These are phyloP conservation scores for Trifolium repens DNA, from an alignment of 306 rosid species.

Conservation along the genomic window DNA sequence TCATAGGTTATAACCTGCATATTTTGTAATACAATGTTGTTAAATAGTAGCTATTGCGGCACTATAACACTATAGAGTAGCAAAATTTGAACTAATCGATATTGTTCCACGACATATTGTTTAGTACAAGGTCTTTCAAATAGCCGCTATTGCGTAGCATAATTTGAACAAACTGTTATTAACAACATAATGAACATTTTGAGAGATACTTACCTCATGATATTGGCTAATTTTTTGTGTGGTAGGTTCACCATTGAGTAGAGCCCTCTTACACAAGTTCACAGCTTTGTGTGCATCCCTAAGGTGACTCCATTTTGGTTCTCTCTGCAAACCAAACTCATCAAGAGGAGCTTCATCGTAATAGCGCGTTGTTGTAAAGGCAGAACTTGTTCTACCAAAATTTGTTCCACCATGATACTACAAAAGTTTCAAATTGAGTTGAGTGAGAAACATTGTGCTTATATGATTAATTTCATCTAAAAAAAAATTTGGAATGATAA, in stretches of 20 bases:
- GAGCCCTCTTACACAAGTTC: constrained; percentile 65
- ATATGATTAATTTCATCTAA: constrained; percentile 2
- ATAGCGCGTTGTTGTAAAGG: constrained; percentile 79
- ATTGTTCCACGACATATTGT: not conserved
- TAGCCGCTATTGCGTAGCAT: not conserved
- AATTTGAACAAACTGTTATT: not conserved
- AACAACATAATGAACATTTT: not conserved
- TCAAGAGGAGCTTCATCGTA: constrained; percentile 98
- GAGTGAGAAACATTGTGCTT: constrained; percentile 5
- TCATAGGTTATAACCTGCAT: constrained; percentile 65
- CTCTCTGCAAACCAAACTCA: constrained; percentile 80
- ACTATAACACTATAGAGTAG: not conserved
- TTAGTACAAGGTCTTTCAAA: not conserved
- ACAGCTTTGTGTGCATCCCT: constrained; percentile 79
- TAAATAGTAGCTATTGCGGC: not conserved
- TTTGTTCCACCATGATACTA: constrained; percentile 98
- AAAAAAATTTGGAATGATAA: not conserved
- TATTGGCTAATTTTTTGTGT: constrained; percentile 40
- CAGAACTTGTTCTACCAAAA: constrained; percentile 86
- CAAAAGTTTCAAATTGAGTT: constrained; percentile 40
- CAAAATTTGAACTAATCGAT: not conserved
- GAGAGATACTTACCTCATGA: constrained; percentile 56
- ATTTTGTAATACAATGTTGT: not conserved
- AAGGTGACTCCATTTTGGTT: constrained; percentile 92
- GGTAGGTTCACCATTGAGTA: constrained; percentile 47